Evolutionary conservation across 257 asterid genomes (phyloP).

Genomic region (Jaltomata sinuosa): DNA sequence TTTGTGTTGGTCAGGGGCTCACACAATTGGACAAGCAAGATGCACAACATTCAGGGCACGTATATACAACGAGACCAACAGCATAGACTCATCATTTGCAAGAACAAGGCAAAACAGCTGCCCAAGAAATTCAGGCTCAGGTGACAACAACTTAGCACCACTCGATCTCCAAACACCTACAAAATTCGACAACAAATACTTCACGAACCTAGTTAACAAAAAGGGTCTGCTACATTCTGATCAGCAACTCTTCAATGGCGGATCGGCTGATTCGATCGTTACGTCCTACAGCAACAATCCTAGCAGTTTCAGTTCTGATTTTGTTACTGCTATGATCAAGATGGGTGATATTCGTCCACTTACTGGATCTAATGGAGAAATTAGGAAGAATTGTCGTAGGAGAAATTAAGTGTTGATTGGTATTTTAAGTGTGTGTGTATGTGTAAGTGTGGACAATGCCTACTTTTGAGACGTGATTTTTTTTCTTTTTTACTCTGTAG

Average conservation of each 20-base stretch:
- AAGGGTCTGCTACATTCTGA: constrained; percentile 13
- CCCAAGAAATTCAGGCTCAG: constrained; percentile 43
- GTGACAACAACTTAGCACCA: constrained; percentile 61
- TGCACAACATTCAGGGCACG: constrained; percentile 74
- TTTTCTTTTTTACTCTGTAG: neutral
- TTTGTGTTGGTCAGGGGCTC: constrained; percentile 35
- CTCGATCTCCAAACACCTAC: constrained; percentile 7
- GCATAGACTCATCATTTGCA: constrained; percentile 45
- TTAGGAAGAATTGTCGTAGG: constrained; percentile 74
- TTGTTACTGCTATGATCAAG: constrained; percentile 54
- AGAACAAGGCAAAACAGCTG: constrained; percentile 39
- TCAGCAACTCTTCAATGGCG: constrained; percentile 6
- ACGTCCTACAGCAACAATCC: constrained; percentile 6
- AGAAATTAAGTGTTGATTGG: constrained; percentile 13
- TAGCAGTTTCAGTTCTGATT: constrained; percentile 44
- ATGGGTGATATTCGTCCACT: constrained; percentile 80
- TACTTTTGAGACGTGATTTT: neutral
- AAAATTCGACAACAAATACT: constrained; percentile 3
- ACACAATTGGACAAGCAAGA: constrained; percentile 86
- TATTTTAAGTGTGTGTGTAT: neutral
- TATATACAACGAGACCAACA: constrained; percentile 62
- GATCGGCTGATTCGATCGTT: constrained; percentile 5
- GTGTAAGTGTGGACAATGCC: neutral
- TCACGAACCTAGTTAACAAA: neutral
- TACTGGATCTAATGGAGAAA: constrained; percentile 65